phyloP scores from a whole-genome alignment of 257 asterid genomes.

The Gardenia jasminoides region DNA sequence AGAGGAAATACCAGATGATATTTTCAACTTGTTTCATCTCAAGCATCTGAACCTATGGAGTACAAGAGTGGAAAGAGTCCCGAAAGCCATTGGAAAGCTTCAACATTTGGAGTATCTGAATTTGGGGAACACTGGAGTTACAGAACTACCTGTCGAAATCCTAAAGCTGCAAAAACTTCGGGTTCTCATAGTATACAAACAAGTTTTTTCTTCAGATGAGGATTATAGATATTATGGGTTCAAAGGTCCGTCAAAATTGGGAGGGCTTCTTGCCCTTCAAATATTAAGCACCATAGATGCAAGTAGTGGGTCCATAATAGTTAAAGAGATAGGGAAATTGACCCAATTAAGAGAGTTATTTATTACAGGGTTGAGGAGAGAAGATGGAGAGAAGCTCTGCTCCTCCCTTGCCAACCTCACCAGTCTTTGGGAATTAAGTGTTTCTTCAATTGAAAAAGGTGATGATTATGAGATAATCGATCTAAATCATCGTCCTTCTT shows the following conservation, averaged over 20 bases:
- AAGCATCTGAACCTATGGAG: too few species aligned
- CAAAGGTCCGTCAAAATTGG: slow-evolving; percentile 17
- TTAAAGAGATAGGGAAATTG: slow-evolving; percentile 31
- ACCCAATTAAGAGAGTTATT: slow-evolving; percentile 21
- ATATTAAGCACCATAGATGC: slow-evolving; percentile 12
- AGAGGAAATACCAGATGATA: too few species aligned
- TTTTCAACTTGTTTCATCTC: too few species aligned
- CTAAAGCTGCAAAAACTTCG: slow-evolving; percentile 26
- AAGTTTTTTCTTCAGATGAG: not conserved
- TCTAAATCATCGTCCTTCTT: too few species aligned
- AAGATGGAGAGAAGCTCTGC: slow-evolving; percentile 23
- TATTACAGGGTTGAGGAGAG: slow-evolving; percentile 24
- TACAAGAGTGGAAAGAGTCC: not conserved
- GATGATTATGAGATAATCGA: too few species aligned
- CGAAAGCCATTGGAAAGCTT: slow-evolving; percentile 20
- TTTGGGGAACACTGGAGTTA: not conserved
- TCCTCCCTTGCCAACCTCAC: slow-evolving; percentile 28
- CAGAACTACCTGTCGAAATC: slow-evolving; percentile 20
- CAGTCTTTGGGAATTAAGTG: not conserved
- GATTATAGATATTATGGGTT: not conserved
- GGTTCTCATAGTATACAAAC: not conserved
- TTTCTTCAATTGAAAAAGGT: not conserved
- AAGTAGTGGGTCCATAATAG: not conserved
- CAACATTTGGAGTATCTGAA: slow-evolving; percentile 16
- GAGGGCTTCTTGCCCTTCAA: slow-evolving; percentile 6